Percentiles rank a stretch among this genome's conserved stretches.
phyloP scores from a whole-genome alignment of 345 rosid genomes.

The Chamaenerion angustifolium region DNA sequence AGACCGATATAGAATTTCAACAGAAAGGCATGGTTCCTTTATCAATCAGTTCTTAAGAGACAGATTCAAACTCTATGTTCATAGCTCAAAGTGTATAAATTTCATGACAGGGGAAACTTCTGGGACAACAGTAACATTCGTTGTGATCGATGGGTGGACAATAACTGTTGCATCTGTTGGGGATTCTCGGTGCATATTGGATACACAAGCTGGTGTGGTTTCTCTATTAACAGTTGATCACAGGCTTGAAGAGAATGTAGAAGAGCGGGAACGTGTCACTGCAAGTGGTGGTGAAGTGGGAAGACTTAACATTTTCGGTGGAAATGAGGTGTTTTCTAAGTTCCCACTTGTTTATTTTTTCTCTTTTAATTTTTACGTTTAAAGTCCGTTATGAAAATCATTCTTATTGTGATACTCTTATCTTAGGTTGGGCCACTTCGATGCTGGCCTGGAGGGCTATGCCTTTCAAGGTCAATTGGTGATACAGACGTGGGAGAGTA shows the following conservation, averaged over 20 bases:
- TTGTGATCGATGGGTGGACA: conserved; percentile 94
- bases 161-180: conserved; percentile 99
- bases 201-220: conserved; percentile 86
- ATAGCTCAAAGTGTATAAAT: conserved; percentile 7
- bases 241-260: conserved; percentile 91
- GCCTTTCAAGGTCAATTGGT: conserved; percentile 97
- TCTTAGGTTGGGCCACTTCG: conserved; percentile 92
- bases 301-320: conserved; percentile 89
- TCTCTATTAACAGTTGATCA: conserved; percentile 97
- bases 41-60: not conserved
- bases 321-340: conserved; percentile 59
- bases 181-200: conserved; percentile 97
- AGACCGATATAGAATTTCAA: conserved; percentile 98
- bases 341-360: too few species aligned
- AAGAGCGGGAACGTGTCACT: conserved; percentile 98
- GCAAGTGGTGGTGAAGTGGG: conserved; percentile 99
- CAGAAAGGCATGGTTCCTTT: conserved; percentile 43
- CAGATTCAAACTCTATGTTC: conserved; percentile 10
- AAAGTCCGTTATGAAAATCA: not conserved
- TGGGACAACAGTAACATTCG: conserved; percentile 97
- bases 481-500: conserved; percentile 98
- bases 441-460: conserved; percentile 99
- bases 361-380: too few species aligned
- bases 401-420: not conserved
- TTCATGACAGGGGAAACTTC: conserved; percentile 82